phyloP scores from a whole-genome alignment of 257 asterid species.

The Solanum lycopersicoides region DNA sequence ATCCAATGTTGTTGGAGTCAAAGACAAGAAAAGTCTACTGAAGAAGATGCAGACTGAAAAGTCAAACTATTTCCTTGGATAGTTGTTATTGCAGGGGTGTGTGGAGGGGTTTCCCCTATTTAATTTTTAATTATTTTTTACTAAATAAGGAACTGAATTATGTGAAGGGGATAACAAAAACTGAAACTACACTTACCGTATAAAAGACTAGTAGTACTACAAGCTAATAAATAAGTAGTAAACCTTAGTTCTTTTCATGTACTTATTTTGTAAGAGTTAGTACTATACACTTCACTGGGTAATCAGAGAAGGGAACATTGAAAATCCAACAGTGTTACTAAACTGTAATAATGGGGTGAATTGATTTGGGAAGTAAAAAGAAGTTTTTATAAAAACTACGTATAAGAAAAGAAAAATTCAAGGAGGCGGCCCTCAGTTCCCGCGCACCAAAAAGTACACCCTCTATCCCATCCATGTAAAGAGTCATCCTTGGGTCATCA shows the following conservation, averaged over 20 bases:
- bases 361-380: not conserved
- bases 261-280: not conserved
- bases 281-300: not conserved
- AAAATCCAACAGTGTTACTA: not conserved
- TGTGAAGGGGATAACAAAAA: not conserved
- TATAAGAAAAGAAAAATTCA: not conserved
- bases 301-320: not conserved
- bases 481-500: not conserved
- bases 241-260: not conserved
- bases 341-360: not conserved
- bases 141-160: not conserved
- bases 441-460: not conserved
- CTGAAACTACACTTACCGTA: not conserved
- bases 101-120: not conserved
- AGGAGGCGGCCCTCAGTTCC: not conserved
- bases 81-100: not conserved
- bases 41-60: not conserved
- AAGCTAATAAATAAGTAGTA: not conserved
- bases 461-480: not conserved
- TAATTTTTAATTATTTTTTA: not conserved
- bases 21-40: not conserved
- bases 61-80: not conserved
- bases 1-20: not conserved
- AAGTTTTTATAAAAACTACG: not conserved
- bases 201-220: not conserved